phyloP scores from a whole-genome alignment of 2,329 filamentous ascomycete genomes.

The Tolypocladium paradoxum region DNA sequence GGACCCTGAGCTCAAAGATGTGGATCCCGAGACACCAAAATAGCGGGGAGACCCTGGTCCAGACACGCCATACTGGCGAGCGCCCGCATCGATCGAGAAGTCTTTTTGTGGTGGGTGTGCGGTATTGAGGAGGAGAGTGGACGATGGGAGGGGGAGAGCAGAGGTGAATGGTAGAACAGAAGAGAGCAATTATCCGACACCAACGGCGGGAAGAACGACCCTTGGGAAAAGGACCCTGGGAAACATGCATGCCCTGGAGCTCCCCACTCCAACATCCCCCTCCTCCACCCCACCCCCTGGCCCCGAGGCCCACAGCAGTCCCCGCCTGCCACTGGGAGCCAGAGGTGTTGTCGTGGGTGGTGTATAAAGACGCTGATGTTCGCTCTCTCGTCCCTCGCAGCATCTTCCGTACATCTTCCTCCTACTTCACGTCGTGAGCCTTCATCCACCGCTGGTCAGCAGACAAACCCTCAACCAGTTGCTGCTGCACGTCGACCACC shows the following conservation, averaged over 20 bases:
- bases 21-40: background rate
- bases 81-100: background rate
- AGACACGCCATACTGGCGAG: background rate
- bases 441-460: background rate
- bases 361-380: slow-evolving; percentile 14
- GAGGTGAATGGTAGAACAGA: background rate
- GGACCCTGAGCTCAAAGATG: background rate
- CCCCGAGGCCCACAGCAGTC: no score
- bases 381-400: background rate
- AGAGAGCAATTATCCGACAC: background rate
- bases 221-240: background rate
- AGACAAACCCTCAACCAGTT: background rate
- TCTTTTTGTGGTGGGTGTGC: background rate
- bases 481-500: background rate
- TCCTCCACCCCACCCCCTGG: background rate
- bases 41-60: background rate
- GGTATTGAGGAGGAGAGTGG: background rate
- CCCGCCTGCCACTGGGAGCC: no score
- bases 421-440: background rate
- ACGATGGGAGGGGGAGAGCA: background rate
- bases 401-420: background rate
- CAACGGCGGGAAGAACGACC: background rate
- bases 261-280: background rate
- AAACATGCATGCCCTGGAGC: background rate
- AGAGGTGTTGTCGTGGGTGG: no score